Conservation (phyloP, 441 rosid genomes). For the Biscutella laevigata region DNA sequence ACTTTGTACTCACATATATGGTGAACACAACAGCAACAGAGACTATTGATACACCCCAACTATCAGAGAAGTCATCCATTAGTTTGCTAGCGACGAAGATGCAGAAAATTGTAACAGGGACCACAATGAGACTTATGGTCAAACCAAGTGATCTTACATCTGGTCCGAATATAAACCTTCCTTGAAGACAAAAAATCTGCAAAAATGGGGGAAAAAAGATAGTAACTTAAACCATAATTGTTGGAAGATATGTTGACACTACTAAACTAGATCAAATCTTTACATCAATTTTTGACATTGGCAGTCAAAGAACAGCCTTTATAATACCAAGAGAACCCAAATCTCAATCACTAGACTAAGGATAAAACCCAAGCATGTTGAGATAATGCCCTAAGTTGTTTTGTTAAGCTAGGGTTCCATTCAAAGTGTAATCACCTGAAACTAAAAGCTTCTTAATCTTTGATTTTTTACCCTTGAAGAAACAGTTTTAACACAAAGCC, state of each 20-base stretch:
- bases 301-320: not conserved
- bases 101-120: constrained; percentile 42
- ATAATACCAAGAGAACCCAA: too few relatives aligned
- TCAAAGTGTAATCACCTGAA: not conserved
- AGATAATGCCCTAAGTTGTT: not conserved
- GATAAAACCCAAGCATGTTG: too few relatives aligned
- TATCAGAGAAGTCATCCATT: constrained; percentile 29
- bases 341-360: too few relatives aligned
- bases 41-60: constrained; percentile 37
- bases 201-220: too few relatives aligned
- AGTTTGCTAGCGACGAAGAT: constrained; percentile 35
- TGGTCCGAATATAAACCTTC: constrained; percentile 57
- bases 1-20: constrained; percentile 31
- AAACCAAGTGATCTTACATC: constrained; percentile 41
- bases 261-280: not conserved
- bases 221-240: too few relatives aligned
- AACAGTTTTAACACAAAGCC: not conserved
- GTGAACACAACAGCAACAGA: constrained; percentile 39
- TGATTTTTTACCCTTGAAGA: not conserved
- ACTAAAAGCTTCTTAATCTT: not conserved
- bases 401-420: not conserved
- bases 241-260: too few relatives aligned
- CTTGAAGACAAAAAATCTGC: constrained; percentile 43
- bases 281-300: not conserved
- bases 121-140: constrained; percentile 36